Evolutionary conservation across 2,329 filamentous ascomycete genomes (phyloP).

Genomic region (Arthrobotrys conoides): DNA sequence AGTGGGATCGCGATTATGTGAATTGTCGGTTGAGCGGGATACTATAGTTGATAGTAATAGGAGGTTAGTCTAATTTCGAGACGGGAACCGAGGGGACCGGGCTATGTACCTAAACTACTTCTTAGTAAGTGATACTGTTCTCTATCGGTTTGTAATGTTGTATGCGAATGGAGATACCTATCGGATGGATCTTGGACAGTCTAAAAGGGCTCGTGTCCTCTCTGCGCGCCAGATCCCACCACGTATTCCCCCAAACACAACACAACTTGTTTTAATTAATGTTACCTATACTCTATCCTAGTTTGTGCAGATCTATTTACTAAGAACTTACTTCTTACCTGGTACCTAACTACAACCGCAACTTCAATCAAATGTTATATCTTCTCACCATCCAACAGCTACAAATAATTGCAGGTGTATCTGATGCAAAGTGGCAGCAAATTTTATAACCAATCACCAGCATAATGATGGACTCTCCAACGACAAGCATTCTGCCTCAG

Average conservation of each 20-base stretch:
- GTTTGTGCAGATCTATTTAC: too few species aligned
- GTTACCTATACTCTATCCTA: too few species aligned
- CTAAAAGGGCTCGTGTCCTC: neutral
- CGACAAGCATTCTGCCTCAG: neutral
- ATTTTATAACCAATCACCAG: neutral
- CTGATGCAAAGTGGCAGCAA: neutral
- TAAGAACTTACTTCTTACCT: too few species aligned
- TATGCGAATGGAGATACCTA: neutral
- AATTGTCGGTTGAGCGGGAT: neutral
- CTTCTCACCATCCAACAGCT: neutral
- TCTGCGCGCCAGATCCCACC: constrained; percentile 13
- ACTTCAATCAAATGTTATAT: too few species aligned
- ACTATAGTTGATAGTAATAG: too few species aligned
- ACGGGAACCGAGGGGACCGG: too few species aligned
- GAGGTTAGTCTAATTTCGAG: too few species aligned
- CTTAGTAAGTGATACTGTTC: neutral
- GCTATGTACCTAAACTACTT: too few species aligned
- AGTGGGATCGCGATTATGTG: neutral
- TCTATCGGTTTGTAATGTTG: neutral
- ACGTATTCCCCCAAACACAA: constrained; percentile 42
- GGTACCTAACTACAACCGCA: too few species aligned
- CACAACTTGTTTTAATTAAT: too few species aligned
- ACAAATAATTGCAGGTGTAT: neutral
- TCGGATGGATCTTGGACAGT: neutral
- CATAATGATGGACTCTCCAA: neutral